Evolutionary conservation across 2,329 filamentous ascomycete genomes (phyloP), one percentile per base, ranked within the genome.

Genomic region (Fusarium haematococcum): DNA sequence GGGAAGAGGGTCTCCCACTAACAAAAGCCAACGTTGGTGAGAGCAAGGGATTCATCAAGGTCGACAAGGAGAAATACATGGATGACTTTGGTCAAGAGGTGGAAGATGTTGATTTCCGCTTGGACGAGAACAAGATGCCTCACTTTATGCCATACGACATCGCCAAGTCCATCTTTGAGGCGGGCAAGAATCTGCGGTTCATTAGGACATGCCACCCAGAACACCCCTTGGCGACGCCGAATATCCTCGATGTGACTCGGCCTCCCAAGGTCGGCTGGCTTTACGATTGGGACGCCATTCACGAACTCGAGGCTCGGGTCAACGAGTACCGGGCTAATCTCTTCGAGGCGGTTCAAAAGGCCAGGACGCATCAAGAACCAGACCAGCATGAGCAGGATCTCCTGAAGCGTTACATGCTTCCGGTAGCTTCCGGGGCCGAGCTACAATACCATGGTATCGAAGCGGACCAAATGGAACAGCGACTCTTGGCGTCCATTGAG

Each of bases 121-220:
- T 95, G 35, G 90, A 93, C 69, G 85, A 86, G 25, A 85, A 88
- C 32, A 89, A 89, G 71, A 91, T 97, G 83, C 94, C 94, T 0
- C 85, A 87, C 2, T 97, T 97, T 75, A 86, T 97, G 52, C 88
- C 91, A 0, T 81, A 85, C 6, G 94, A 97, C 67, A 89, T 95
- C 74, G 91, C 91, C 4, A 87, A 89, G 60, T 85, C 87, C 6
- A 90, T 97, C n/a, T 95, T 96, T 73, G 94, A 97, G 79, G 93
- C 92, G 5, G 95, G 94, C 5, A 90, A 89, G 76, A 96, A 93
- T 79, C 83, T 97, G 57, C 90, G 93, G 9, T 91, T 97, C 63
- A 86, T 97, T 57, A 89, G 91, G 75, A 84, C 86, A 25, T 91
- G 93, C 75, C 93, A 97, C 79, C 89, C 93, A 6, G 86, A 91